Base-by-base conservation (phyloP, 164 flowering plant genomes). In the Chloranthus sessilifolius region DNA sequence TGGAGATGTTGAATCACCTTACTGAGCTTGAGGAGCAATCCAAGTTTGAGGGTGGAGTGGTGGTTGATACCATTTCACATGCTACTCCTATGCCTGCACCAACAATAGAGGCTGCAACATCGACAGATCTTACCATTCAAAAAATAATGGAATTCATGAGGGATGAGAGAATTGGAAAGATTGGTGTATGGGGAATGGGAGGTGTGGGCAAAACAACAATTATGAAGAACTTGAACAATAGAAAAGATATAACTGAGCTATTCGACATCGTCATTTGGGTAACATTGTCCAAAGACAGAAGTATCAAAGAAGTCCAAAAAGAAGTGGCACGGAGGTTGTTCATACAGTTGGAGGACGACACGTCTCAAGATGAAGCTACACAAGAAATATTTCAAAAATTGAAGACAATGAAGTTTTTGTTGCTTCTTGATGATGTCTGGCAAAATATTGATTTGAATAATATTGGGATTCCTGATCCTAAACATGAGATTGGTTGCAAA, bases 231-330 rank as follows among this genome's bases (percentile, higher is more conserved):
- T 44, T 44, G 48, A 25, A 25, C 7, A 11, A 25, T 12, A 20
- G n/a, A 2, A 9, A 17, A 10, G 22, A 12, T 25, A 25, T 43
- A 12, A 12, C 15, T 4, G 15, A 25, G n/a, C 5, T 26, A 19
- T 44, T 44, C 16, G 48, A 44, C 10, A 44, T 25, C 27, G 48
- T 44, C 33, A 25, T 44, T 6, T 44, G 50, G 50, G 50, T 47
- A 47, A 29, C 50, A 3, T 22, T 29, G 5, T 47, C 50, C 28
- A 47, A 17, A 30, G 50, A 47, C 3, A 11, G 36, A 8, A 17
- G 11, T 12, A n/a, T 2, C 14, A 44, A 31, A 25, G 27, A 21
- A 15, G 17, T 33, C 3, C 52, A 48, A 21, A 22, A 48, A 4
- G 39, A 48, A 10, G 21, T 48, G 7, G 41, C 41, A 14, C 12